Percentiles rank a stretch among this genome's conserved stretches.
Conservation (phyloP, 768 basidiomycete species). For the Cystofilobasidium capitatum region DNA sequence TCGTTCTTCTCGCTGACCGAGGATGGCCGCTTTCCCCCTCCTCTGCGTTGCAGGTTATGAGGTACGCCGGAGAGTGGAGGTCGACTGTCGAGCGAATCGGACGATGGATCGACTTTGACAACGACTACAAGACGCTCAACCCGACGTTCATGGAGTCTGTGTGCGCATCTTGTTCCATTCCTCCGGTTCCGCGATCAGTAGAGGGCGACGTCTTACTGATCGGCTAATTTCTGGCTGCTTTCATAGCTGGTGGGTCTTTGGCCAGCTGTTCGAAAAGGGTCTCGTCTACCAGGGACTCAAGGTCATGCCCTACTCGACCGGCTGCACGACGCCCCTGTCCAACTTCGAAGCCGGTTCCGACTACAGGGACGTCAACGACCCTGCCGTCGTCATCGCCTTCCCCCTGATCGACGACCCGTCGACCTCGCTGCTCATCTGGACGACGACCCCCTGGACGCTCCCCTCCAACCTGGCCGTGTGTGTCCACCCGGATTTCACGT, state of each 20-base stretch:
- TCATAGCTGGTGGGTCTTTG: slow-evolving; percentile 84
- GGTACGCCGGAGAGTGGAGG: slow-evolving; percentile 90
- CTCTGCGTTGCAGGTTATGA: slow-evolving; percentile 55
- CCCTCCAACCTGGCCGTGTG: slow-evolving; percentile 92
- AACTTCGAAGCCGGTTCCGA: slow-evolving; percentile 93
- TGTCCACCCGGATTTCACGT: slow-evolving; percentile 90
- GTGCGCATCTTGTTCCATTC: background rate
- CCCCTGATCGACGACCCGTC: slow-evolving; percentile 83
- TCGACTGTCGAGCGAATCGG: slow-evolving; percentile 94
- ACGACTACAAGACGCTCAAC: slow-evolving; percentile 97
- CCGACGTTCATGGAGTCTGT: slow-evolving; percentile 90
- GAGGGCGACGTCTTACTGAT: background rate
- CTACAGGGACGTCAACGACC: slow-evolving; percentile 88
- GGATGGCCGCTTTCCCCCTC: background rate
- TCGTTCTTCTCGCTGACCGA: background rate
- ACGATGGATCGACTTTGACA: slow-evolving; percentile 99
- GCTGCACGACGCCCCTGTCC: slow-evolving; percentile 86
- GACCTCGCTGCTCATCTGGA: slow-evolving; percentile 91
- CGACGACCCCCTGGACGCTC: slow-evolving; percentile 96
- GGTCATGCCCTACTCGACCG: slow-evolving; percentile 98
- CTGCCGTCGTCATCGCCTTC: slow-evolving; percentile 88
- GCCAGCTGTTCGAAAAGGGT: slow-evolving; percentile 80
- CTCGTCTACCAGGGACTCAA: slow-evolving; percentile 85
- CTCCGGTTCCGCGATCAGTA: background rate
- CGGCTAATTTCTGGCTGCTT: background rate